Evolutionary conservation across 2,329 filamentous ascomycete species (phyloP).

Genomic region (Fusarium siculi): DNA sequence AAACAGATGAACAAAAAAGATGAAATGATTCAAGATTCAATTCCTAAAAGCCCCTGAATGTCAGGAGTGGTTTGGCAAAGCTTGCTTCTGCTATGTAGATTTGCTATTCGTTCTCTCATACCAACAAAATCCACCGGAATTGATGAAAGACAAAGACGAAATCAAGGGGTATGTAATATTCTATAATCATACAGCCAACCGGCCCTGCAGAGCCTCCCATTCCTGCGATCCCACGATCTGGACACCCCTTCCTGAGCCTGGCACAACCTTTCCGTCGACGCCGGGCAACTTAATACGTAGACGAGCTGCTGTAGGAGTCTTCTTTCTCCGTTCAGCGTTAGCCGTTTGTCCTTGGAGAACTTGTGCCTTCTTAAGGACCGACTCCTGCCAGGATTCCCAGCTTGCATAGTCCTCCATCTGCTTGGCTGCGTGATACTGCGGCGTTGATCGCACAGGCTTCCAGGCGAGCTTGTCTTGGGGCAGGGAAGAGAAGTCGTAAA

Average conservation of each 20-base stretch:
- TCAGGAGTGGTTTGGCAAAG: conserved; percentile 14
- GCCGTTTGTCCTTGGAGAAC: conserved; percentile 46
- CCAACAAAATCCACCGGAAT: conserved; percentile 28
- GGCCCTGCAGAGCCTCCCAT: conserved; percentile 65
- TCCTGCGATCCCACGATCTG: conserved; percentile 64
- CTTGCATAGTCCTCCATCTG: conserved; percentile 73
- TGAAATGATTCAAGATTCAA: conserved; percentile 28
- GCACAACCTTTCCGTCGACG: conserved; percentile 56
- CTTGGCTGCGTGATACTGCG: conserved; percentile 73
- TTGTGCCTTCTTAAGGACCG: conserved; percentile 64
- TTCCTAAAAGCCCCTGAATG: conserved; percentile 9
- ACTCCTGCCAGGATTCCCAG: conserved; percentile 68
- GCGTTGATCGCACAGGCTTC: conserved; percentile 71
- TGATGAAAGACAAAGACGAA: conserved; percentile 16
- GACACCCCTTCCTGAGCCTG: conserved; percentile 54
- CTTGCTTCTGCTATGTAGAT: conserved; percentile 27
- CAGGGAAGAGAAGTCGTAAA: conserved; percentile 69
- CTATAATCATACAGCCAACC: conserved; percentile 47
- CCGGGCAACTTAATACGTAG: conserved; percentile 63
- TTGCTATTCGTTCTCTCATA: conserved; percentile 27
- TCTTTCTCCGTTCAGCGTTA: conserved; percentile 39
- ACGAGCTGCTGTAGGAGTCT: conserved; percentile 55
- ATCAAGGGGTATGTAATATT: conserved; percentile 41
- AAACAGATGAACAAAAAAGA: conserved; percentile 28
- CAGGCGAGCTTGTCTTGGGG: conserved; percentile 72